A percentile compares a stretch with the other conserved stretches of the same genome.
phyloP scores from a whole-genome alignment of 164 flowering plant species.

The Dillenia suffruticosa region DNA sequence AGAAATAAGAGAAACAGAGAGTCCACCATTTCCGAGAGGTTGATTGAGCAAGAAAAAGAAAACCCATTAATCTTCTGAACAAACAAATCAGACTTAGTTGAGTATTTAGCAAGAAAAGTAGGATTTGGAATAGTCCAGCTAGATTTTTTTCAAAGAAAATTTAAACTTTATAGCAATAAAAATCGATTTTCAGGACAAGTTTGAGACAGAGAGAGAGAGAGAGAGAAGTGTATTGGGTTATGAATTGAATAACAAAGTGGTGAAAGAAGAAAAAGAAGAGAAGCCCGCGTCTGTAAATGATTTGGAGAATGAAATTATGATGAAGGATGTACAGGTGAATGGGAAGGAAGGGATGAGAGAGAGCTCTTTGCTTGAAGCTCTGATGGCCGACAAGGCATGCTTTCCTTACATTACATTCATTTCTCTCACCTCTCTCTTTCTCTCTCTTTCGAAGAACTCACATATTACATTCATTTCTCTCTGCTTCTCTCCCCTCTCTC shows the following conservation, averaged over 20 bases:
- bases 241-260: no score
- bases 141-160: no score
- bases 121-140: no score
- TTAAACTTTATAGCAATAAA: no score
- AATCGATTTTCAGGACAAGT: no score
- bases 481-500: conserved; percentile 1
- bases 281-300: no score
- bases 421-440: conserved; percentile 14
- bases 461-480: conserved; percentile 7
- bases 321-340: conserved; percentile 2
- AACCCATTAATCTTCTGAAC: background rate
- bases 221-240: no score
- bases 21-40: conserved; percentile 11
- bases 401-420: conserved; percentile 3
- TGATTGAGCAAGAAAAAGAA: background rate
- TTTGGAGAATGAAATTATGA: no score
- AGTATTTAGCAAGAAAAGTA: background rate
- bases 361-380: conserved; percentile 34
- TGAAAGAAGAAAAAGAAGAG: no score
- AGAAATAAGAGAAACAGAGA: conserved; percentile 15
- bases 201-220: no score
- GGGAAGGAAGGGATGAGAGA: conserved; percentile 2
- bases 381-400: conserved; percentile 63
- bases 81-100: background rate
- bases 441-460: background rate